Conservation (phyloP, 495 filamentous ascomycete genomes). For the Aspergillus campestris region DNA sequence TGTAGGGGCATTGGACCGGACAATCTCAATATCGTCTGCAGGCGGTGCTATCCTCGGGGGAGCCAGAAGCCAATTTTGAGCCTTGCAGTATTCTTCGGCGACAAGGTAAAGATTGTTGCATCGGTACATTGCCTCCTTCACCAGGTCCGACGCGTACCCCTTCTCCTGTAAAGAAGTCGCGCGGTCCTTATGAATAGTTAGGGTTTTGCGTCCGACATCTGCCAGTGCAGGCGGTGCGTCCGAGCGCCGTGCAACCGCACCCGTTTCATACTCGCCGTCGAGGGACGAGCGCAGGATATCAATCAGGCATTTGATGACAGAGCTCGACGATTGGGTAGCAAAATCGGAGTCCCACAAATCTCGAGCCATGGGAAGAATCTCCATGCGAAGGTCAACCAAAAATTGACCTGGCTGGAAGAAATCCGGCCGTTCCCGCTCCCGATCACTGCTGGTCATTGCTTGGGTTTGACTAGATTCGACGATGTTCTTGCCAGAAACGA, state of each 20-base stretch:
- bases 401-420: constrained; percentile 69
- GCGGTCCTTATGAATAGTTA: constrained; percentile 42
- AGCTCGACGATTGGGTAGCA: constrained; percentile 64
- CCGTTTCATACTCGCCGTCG: constrained; percentile 64
- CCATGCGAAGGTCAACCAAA: constrained; percentile 76
- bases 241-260: constrained; percentile 47
- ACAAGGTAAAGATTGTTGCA: constrained; percentile 55
- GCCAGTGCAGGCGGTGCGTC: constrained; percentile 40
- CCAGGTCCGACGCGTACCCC: constrained; percentile 50
- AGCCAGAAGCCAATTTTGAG: constrained; percentile 35
- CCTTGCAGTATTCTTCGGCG: constrained; percentile 68
- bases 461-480: constrained; percentile 62
- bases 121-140: constrained; percentile 72
- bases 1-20: constrained; percentile 19
- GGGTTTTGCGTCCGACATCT: constrained; percentile 30
- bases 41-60: constrained; percentile 54
- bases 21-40: constrained; percentile 43
- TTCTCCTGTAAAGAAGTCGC: constrained; percentile 33
- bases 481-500: constrained; percentile 69
- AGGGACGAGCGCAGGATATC: constrained; percentile 76
- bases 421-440: constrained; percentile 52
- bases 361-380: constrained; percentile 68
- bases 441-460: constrained; percentile 50
- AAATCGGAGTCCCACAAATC: constrained; percentile 69
- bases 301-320: constrained; percentile 70